Evolutionary conservation across 129 eudicot species (phyloP).

Genomic region (Saposhnikovia divaricata): DNA sequence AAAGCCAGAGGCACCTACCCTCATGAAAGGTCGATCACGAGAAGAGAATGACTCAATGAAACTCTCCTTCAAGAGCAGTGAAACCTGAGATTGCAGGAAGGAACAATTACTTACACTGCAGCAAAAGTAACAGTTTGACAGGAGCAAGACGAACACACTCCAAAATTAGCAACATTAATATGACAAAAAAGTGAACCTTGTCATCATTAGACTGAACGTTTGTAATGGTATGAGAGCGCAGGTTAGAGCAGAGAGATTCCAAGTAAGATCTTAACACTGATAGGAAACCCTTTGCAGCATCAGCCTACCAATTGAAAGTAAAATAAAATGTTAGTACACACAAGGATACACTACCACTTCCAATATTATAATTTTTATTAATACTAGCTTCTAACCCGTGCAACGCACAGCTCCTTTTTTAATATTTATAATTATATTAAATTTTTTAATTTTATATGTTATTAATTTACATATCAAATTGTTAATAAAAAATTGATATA

Average conservation of each 20-base stretch:
- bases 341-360: neutral
- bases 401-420: too few relatives aligned
- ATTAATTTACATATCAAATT: too few relatives aligned
- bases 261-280: slow-evolving; percentile 61
- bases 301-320: slow-evolving; percentile 42
- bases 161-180: neutral
- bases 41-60: slow-evolving; percentile 93
- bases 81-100: slow-evolving; percentile 47
- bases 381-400: too few relatives aligned
- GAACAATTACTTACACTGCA: neutral
- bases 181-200: slow-evolving; percentile 44
- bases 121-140: neutral
- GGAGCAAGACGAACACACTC: neutral
- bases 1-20: slow-evolving; percentile 36
- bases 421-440: too few relatives aligned
- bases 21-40: slow-evolving; percentile 90
- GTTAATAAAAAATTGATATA: too few relatives aligned
- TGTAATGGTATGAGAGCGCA: slow-evolving; percentile 95
- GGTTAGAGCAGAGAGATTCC: slow-evolving; percentile 85
- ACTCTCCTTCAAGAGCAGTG: slow-evolving; percentile 93
- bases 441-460: too few relatives aligned
- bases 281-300: slow-evolving; percentile 89
- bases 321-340: neutral
- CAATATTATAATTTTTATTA: neutral
- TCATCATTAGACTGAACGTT: slow-evolving; percentile 96